Evolutionary conservation across 2,329 filamentous ascomycete genomes (phyloP), one percentile per base, ranked within the genome.

Genomic region (Cryphonectria naterciae): DNA sequence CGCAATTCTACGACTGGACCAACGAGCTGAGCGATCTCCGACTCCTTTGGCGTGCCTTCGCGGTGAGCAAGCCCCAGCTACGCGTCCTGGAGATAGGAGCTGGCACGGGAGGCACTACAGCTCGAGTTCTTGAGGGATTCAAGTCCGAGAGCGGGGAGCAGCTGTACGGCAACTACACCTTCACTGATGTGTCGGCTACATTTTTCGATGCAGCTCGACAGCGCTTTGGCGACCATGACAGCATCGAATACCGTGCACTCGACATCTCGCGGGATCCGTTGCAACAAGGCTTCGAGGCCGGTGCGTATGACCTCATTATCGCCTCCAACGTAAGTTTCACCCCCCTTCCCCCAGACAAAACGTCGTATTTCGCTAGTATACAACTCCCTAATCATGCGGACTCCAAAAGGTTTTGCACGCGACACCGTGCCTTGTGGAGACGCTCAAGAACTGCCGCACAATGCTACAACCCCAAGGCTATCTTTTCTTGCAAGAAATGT

Each of bases 111-210:
- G 46, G 46, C 46, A 49, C 46, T n/a, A 49, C 46, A n/a, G 46
- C 46, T 49, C 19, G 46, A n/a, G 46, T 49, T 7, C 19, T 49
- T 2, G 46, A 49, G 46, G 46, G 46, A n/a, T 49, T 49, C 46
- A 49, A 49, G 22, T 49, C 46, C 11, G 46, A n/a, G 22, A n/a
- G 46, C 46, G 8, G 22, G 46, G 46, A 49, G 46, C 46, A 22
- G 6, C 2, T 49, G 22, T 49, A 49, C 46, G 46, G 46, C 19
- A 49, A 22, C 46, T 68, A 70, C 25, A 68, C 69, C 32, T 68
- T 68, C 35, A 70, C 69, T 17, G 69, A 70, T 41, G 65, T 70
- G 15, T 70, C 69, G 5, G 22, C 60, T 19, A 43, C 65, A 6
- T 70, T 70, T 46, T 70, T 68, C 28, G 46, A 49, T 22, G 46